Base-by-base conservation (phyloP, 257 asterid species). In the Ophiorrhiza pumila region DNA sequence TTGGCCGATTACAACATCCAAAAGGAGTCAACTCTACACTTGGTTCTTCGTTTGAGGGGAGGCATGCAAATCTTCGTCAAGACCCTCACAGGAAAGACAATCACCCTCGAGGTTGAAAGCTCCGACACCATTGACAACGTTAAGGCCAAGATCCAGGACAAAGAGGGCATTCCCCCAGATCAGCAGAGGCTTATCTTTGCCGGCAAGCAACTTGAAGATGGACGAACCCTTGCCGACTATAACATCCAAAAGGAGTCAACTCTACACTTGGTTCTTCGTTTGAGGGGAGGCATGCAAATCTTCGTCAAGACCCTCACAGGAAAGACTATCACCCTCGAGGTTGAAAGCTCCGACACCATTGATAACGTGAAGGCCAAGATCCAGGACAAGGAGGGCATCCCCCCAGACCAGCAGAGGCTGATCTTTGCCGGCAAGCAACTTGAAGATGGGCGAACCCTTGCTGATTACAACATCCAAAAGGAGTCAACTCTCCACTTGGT, bases 61-160 rank as follows among this genome's bases (percentile, higher is more conserved):
- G 72, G 72, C n/a, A 80, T 80, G 84, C 84, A 80, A 35, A 80
- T 80, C 73, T 81, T 81, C 4, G 85, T 81, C 0, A 81, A 81
- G 50, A 81, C 85, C n/a, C 80, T 81, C 0, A 88, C 90, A 0
- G 91, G 92, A 0, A 84, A 88, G 65, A 88, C 93, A 0, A 88
- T 88, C 6, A 83, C 86, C 20, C 74, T 81, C 0, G 86, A 81
- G 56, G 84, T 84, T 0, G 84, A 81, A 60, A 79, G 84, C 64
- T 81, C 84, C 0, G 86, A 84, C 52, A 84, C 86, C 7, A 84
- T 84, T 0, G 88, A 84, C 72, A 84, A 84, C 2, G 84, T 84
- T 0, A 84, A 81, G 74, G 81, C 88, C 2, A 84, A 84, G 74
- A 74, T 74, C 35, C 78, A 74, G 52, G 78, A 74, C 42, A 73